Conservation (phyloP, 1,139 yeast species). For the Blastobotrys aristatus region DNA sequence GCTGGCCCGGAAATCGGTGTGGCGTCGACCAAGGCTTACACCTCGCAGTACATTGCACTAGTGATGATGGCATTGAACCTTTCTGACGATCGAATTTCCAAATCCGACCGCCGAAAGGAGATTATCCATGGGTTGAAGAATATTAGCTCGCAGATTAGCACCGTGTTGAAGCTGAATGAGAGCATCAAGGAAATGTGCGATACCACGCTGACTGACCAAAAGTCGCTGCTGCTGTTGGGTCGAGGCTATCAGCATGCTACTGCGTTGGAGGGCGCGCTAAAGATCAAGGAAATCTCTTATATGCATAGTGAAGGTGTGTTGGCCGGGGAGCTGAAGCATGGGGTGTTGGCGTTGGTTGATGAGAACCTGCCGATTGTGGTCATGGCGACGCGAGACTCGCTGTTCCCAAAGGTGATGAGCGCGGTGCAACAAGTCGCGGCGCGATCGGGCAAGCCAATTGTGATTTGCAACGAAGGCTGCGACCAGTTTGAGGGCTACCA, state of each 20-base stretch:
- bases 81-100: constrained; percentile 85
- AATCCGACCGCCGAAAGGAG: constrained; percentile 67
- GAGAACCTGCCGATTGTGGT: constrained; percentile 91
- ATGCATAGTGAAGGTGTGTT: constrained; percentile 99
- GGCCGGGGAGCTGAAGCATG: constrained; percentile 98
- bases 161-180: constrained; percentile 67
- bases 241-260: constrained; percentile 98
- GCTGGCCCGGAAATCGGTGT: constrained; percentile 99
- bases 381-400: constrained; percentile 94
- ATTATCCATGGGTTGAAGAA: constrained; percentile 81
- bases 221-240: constrained; percentile 85
- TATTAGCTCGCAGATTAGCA: constrained; percentile 81
- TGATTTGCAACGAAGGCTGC: constrained; percentile 78
- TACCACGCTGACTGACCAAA: constrained; percentile 66
- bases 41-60: constrained; percentile 95
- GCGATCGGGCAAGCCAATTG: constrained; percentile 94
- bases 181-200: constrained; percentile 73
- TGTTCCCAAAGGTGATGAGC: constrained; percentile 93
- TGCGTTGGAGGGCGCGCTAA: constrained; percentile 96
- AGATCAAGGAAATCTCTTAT: constrained; percentile 96
- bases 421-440: constrained; percentile 97
- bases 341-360: constrained; percentile 95
- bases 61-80: constrained; percentile 95
- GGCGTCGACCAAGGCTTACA: constrained; percentile 99
- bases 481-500: constrained; percentile 45